Evolutionary conservation across 2,329 filamentous ascomycete species (phyloP), one percentile per base, ranked within the genome.

Genomic region (Pseudogymnoascus sp.): DNA sequence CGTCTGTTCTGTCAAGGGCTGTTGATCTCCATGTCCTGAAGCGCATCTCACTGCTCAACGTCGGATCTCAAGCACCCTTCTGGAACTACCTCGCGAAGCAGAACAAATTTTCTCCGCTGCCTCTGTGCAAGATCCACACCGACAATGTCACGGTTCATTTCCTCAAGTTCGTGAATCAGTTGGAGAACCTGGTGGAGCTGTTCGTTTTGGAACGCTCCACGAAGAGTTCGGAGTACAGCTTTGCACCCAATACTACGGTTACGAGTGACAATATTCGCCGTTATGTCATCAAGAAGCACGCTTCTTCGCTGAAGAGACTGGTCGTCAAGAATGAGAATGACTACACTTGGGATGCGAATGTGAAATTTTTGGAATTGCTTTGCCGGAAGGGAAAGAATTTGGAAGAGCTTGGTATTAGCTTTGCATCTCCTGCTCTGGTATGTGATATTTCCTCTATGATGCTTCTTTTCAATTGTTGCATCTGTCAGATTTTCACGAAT

Each of bases 81-180:
- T 89, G 86, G 86, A 75, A 77, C 1, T 73, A 82, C 63, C 73
- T 88, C 45, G 74, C 78, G 16, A 82, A 80, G 67, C 78, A 85
- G 68, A 84, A 86, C 70, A 78, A 77, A 61, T 68, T 75, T 0
- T 73, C 76, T 7, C 79, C 81, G 0, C 74, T 88, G 42, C 77
- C 80, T 0, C 72, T 89, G 45, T 77, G 79, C 60, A 83, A 80
- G 66, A 82, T 89, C 63, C 84, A 83, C 67, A 87, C 85, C 0
- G 86, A 89, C 69, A 82, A 87, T 66, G 85, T 87, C 18, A 82
- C 83, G 0, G 68, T 73, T 1, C 72, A 76, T 0, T 86, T 88
- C 64, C 70, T 88, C 61, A 77, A 77, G 1, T 81, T 81, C 64
- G 77, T 85, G 12, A 77, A 78, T 2, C 77, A 83, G 63, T 76